Base-by-base conservation (phyloP, 192 early-diverging fungal species). In the Backusella morwellensis region DNA sequence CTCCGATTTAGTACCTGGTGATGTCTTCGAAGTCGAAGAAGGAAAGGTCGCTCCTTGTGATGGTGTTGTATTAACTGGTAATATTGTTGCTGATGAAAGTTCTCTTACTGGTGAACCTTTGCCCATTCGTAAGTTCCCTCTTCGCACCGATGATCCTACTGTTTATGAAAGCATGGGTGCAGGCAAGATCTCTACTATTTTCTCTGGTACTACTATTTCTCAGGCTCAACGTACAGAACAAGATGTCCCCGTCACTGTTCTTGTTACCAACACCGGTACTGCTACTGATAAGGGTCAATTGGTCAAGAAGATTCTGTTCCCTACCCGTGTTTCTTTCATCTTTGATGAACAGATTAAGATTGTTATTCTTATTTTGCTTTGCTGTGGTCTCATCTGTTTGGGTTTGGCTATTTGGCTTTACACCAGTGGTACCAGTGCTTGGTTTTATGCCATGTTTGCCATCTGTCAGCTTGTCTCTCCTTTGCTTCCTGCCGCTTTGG, bases 281-380 rank as follows among this genome's bases (percentile, higher is more conserved):
- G 76, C 77, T 23, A 92, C 92, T 29, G 82, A 86, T 52, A 90
- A 90, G 74, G 92, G 92, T 52, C 74, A 86, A 76, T 83, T 93
- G 4, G 88, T 93, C 34, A 86, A 88, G 78, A 90, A 92, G 81
- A 93, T 93, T 76, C 78, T 93, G 26, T 92, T 88, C 82, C 92
- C 90, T 56, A 86, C 72, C 56, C 83, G 85, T 59, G 81, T 93
- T 40, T 88, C 85, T 34, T 93, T 92, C 77, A 86, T 92, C 44
- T 93, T 93, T 75, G 84, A 87, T 76, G 91, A 93, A 83, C 91
- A 93, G 41, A 85, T 93, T 72, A 92, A 92, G 78, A 81, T 93
- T 35, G 92, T 93, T 6, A 84, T 93, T 50, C 59, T 80, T 15
- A 82, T 90, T 41, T 83, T 93, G 17, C 75, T 91, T 34, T 42